phyloP scores from a whole-genome alignment of 805 yeast species.

The Cyberlindnera mrakii region DNA sequence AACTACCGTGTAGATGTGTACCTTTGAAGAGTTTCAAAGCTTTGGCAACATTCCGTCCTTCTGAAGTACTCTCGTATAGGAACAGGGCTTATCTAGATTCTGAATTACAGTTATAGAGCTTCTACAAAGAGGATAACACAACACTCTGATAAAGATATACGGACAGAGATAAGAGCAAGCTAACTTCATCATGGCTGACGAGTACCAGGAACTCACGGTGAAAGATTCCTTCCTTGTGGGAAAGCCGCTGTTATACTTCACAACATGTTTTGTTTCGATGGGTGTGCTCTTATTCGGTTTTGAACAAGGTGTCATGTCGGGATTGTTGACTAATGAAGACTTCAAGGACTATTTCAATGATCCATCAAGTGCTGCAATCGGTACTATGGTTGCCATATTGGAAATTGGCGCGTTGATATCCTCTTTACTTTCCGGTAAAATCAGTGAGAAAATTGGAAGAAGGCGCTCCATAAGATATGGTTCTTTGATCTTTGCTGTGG shows the following conservation, averaged over 20 bases:
- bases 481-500: conserved; percentile 68
- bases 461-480: conserved; percentile 76
- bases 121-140: too few species aligned
- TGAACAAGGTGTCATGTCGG: conserved; percentile 89
- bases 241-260: conserved; percentile 23
- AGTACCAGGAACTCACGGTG: conserved; percentile 20
- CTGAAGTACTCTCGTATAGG: too few species aligned
- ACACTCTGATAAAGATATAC: too few species aligned
- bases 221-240: conserved; percentile 22
- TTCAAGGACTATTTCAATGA: conserved; percentile 64
- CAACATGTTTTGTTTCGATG: conserved; percentile 23
- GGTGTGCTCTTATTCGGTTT: conserved; percentile 62
- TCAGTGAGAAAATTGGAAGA: conserved; percentile 77
- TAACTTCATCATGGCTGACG: conserved; percentile 3
- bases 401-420: conserved; percentile 85
- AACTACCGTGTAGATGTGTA: too few species aligned
- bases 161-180: too few species aligned
- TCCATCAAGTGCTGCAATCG: conserved; percentile 71
- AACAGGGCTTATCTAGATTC: too few species aligned
- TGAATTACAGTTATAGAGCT: too few species aligned
- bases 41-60: too few species aligned
- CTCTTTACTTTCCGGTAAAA: conserved; percentile 68
- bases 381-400: conserved; percentile 81
- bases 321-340: conserved; percentile 59
- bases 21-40: too few species aligned